Evolutionary conservation across 805 yeast genomes (phyloP).

Genomic region (Ogataea wickerhamii): DNA sequence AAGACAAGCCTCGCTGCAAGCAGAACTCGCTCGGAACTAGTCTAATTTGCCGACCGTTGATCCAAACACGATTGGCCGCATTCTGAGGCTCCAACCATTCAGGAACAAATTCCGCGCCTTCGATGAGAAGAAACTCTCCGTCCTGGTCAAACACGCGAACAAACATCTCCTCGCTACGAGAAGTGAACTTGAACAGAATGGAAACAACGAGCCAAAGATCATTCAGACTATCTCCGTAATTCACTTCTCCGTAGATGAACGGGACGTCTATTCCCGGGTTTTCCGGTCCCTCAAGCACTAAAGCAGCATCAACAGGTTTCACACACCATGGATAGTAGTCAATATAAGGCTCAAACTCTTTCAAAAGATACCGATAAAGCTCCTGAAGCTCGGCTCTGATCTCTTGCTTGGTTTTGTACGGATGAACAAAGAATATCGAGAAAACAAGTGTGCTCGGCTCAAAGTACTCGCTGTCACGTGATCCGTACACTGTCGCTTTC

Average conservation of each 20-base stretch:
- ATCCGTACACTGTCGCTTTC: constrained; percentile 6
- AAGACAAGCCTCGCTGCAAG: constrained; percentile 32
- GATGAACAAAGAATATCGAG: constrained; percentile 30
- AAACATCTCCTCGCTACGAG: constrained; percentile 33
- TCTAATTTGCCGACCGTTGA: constrained; percentile 38
- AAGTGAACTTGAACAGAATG: constrained; percentile 36
- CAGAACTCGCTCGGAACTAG: constrained; percentile 39
- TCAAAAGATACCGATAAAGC: constrained; percentile 20
- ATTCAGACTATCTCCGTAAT: constrained; percentile 39
- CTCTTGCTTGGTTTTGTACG: constrained; percentile 25
- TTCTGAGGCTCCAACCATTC: constrained; percentile 43
- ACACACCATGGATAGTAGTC: constrained; percentile 42
- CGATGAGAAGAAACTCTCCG: constrained; percentile 53
- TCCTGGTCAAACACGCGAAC: constrained; percentile 49
- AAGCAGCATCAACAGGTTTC: constrained; percentile 24
- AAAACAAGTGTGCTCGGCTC: constrained; percentile 22
- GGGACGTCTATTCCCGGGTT: constrained; percentile 2
- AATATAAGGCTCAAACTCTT: constrained; percentile 35
- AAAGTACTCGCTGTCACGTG: constrained; percentile 12
- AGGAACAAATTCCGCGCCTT: constrained; percentile 45
- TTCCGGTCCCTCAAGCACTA: constrained; percentile 9
- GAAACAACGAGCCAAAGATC: constrained; percentile 46
- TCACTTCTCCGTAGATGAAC: constrained; percentile 39
- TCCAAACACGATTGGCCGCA: constrained; percentile 52
- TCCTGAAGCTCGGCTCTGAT: constrained; percentile 10